Percentiles rank a stretch among this genome's conserved stretches.
Conservation (phyloP, 352 stramenopile species). For the Globisporangium spinosum region DNA sequence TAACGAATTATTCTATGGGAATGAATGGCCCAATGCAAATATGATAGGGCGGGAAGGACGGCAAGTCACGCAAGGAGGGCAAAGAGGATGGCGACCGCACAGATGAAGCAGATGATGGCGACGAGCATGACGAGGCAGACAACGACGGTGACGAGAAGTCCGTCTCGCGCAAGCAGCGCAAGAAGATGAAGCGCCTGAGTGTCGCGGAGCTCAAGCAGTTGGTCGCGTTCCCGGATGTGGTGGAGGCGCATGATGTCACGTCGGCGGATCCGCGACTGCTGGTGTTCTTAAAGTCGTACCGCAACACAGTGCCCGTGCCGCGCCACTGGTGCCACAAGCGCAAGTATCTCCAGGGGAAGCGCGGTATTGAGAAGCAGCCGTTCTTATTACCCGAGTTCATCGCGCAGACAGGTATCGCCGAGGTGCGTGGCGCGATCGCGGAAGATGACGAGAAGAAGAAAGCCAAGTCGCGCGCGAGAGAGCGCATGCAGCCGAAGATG, state of each 20-base stretch:
- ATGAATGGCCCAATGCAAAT: neutral
- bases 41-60: conserved; percentile 13
- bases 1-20: neutral
- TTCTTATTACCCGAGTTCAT: conserved; percentile 98
- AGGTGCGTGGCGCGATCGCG: conserved; percentile 65
- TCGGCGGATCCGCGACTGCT: conserved; percentile 94
- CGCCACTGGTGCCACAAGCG: conserved; percentile 97
- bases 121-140: neutral
- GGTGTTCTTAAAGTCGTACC: conserved; percentile 94
- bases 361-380: conserved; percentile 94
- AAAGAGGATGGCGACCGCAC: conserved; percentile 13
- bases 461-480: conserved; percentile 90
- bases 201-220: conserved; percentile 97
- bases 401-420: conserved; percentile 91
- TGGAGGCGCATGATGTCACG: conserved; percentile 97
- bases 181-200: conserved; percentile 91
- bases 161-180: conserved; percentile 91
- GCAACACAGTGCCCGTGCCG: conserved; percentile 95
- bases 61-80: conserved; percentile 9
- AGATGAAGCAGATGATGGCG: conserved; percentile 6
- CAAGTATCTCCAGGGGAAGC: conserved; percentile 97
- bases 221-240: conserved; percentile 91
- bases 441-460: conserved; percentile 91
- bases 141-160: conserved; percentile 28
- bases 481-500: conserved; percentile 94